Conservation (phyloP, 139 green algal species). For the Eudorina sp. region DNA sequence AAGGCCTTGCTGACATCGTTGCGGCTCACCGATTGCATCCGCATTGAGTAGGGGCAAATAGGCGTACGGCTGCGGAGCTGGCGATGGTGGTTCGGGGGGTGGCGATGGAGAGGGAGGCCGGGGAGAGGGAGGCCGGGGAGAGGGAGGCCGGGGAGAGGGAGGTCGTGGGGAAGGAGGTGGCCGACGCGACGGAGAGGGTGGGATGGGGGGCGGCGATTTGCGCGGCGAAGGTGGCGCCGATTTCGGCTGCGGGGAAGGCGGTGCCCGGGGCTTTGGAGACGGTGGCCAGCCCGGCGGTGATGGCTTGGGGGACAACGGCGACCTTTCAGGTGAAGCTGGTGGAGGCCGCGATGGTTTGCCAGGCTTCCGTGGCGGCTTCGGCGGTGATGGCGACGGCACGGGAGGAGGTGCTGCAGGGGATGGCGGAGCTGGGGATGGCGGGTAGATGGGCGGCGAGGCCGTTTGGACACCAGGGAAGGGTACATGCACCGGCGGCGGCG, state of each 20-base stretch:
- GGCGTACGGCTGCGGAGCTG: neutral
- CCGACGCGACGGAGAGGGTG: neutral
- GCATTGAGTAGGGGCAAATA: neutral
- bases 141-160: neutral
- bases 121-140: neutral
- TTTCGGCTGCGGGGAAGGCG: neutral
- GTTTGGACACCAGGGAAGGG: too few species aligned
- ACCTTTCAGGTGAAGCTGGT: neutral
- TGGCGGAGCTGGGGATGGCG: neutral
- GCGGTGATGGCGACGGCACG: neutral
- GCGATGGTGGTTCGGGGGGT: neutral
- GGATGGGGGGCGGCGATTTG: neutral
- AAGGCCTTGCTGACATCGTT: too few species aligned
- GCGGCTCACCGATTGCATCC: neutral
- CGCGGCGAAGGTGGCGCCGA: neutral
- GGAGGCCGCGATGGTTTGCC: neutral
- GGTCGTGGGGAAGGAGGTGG: neutral
- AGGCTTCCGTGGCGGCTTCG: neutral
- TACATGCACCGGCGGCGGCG: too few species aligned
- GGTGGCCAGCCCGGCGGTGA: neutral
- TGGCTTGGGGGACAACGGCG: neutral
- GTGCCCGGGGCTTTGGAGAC: neutral
- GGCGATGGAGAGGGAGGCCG: neutral
- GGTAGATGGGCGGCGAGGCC: neutral
- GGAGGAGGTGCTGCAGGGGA: neutral